phyloP scores from a whole-genome alignment of 2,329 filamentous ascomycete species.

The Aplosporella prunicola region DNA sequence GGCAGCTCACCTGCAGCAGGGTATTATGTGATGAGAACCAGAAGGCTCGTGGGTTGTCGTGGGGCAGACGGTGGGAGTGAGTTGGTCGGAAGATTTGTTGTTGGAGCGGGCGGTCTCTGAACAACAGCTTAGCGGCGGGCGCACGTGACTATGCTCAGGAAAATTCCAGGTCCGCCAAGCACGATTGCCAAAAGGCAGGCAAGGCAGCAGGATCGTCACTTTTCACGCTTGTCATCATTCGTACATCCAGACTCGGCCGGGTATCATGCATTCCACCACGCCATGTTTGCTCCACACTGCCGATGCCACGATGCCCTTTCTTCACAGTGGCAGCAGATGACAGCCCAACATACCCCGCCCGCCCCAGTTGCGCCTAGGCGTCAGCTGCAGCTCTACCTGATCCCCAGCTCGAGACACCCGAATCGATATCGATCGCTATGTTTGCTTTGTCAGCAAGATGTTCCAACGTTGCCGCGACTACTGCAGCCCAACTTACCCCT shows the following conservation, averaged over 20 bases:
- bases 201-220: slow-evolving; percentile 5
- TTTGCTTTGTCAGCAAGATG: slow-evolving; percentile 2
- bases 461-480: too few relatives aligned
- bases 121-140: slow-evolving; percentile 8
- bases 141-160: slow-evolving; percentile 10
- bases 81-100: slow-evolving; percentile 12
- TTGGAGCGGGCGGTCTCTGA: slow-evolving; percentile 5
- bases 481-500: slow-evolving; percentile 58
- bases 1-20: slow-evolving; percentile 1
- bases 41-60: slow-evolving; percentile 9
- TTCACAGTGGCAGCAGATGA: slow-evolving; percentile 69
- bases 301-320: slow-evolving; percentile 23
- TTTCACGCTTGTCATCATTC: slow-evolving; percentile 18
- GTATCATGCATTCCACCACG: too few relatives aligned
- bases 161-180: slow-evolving; percentile 12
- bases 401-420: slow-evolving; percentile 13
- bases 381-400: slow-evolving; percentile 61
- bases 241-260: too few relatives aligned
- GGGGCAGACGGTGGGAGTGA: slow-evolving; percentile 10
- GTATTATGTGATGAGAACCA: slow-evolving; percentile 2
- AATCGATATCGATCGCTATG: slow-evolving; percentile 5
- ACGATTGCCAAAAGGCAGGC: slow-evolving; percentile 5
- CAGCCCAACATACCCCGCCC: slow-evolving; percentile 84
- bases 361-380: slow-evolving; percentile 75
- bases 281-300: slow-evolving; percentile 20